A percentile compares a stretch with the other conserved stretches of the same genome.
These are phyloP conservation scores for Triangularia setosa DNA, from an alignment of 2,329 filamentous ascomycete species.

Conservation along the genomic window DNA sequence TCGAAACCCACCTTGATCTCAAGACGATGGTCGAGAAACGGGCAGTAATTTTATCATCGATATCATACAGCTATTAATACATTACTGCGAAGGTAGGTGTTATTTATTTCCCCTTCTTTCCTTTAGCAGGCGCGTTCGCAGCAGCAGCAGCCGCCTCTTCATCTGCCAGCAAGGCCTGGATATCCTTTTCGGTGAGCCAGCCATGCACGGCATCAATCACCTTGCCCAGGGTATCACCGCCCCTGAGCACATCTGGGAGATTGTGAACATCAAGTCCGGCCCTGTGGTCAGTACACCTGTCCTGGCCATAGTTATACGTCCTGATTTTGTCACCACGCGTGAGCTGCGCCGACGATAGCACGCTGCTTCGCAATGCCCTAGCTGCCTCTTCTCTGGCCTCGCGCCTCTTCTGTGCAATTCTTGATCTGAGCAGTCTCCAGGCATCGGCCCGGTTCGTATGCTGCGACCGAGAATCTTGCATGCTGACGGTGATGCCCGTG, in stretches of 20 bases:
- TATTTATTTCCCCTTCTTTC: constrained; percentile 16
- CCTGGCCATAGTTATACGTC: constrained; percentile 76
- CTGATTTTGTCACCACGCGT: constrained; percentile 90
- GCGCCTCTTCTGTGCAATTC: constrained; percentile 72
- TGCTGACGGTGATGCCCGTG: constrained; percentile 79
- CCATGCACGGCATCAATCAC: constrained; percentile 74
- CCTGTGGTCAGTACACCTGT: constrained; percentile 84
- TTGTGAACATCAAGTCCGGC: constrained; percentile 77
- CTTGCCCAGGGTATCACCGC: constrained; percentile 65
- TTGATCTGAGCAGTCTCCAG: constrained; percentile 78
- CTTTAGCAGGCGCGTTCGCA: constrained; percentile 4
- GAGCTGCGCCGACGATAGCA: constrained; percentile 74
- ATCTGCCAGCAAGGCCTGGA: constrained; percentile 64
- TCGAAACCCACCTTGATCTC: not conserved
- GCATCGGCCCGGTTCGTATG: constrained; percentile 82
- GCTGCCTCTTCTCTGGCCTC: constrained; percentile 83
- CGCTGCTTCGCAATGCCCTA: constrained; percentile 68
- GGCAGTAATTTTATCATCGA: constrained; percentile 2
- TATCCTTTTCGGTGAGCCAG: constrained; percentile 73
- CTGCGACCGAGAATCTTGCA: constrained; percentile 91
- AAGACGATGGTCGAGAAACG: not conserved
- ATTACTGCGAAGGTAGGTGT: not conserved
- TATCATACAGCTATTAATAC: not conserved
- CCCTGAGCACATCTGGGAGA: constrained; percentile 73
- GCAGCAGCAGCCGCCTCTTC: constrained; percentile 46